These are phyloP conservation scores for Cochlearia excelsa DNA, from an alignment of 345 rosid genomes.

Conservation along the genomic window DNA sequence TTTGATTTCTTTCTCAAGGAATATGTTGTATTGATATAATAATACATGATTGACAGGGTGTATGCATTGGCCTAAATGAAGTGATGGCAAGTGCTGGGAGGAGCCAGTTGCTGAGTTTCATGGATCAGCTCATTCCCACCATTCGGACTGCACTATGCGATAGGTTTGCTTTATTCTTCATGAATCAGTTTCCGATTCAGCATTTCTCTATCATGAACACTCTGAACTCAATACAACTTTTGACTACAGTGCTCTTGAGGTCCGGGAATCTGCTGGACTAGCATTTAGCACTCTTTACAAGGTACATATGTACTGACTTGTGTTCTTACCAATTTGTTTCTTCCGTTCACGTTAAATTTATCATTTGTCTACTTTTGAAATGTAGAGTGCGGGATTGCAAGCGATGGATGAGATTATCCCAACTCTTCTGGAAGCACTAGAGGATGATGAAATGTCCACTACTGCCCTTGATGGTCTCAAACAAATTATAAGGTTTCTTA, in stretches of 20 bases:
- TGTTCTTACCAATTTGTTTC: conserved; percentile 12
- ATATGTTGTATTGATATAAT: conserved; percentile 11
- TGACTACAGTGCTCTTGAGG: conserved; percentile 60
- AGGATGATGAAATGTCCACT: conserved; percentile 84
- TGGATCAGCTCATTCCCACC: conserved; percentile 94
- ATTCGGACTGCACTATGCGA: conserved; percentile 96
- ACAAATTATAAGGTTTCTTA: conserved; percentile 75
- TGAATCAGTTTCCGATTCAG: conserved; percentile 13
- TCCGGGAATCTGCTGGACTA: conserved; percentile 95
- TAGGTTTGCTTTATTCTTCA: conserved; percentile 46
- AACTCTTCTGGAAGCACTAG: conserved; percentile 86
- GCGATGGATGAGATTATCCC: conserved; percentile 99
- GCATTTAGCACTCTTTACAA: conserved; percentile 98
- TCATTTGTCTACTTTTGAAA: conserved; percentile 7
- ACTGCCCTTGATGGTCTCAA: conserved; percentile 96
- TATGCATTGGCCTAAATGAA: conserved; percentile 96
- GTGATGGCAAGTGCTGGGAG: conserved; percentile 98
- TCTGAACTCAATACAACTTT: conserved; percentile 16
- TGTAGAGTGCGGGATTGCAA: conserved; percentile 97
- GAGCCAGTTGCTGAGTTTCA: conserved; percentile 84
- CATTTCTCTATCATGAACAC: conserved; percentile 8
- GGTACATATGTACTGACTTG: conserved; percentile 41
- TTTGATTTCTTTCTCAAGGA: neutral
- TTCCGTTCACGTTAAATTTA: conserved; percentile 6
- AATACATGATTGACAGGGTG: conserved; percentile 58